phyloP scores from a whole-genome alignment of 352 stramenopile genomes.

The Phytophthora melonis region DNA sequence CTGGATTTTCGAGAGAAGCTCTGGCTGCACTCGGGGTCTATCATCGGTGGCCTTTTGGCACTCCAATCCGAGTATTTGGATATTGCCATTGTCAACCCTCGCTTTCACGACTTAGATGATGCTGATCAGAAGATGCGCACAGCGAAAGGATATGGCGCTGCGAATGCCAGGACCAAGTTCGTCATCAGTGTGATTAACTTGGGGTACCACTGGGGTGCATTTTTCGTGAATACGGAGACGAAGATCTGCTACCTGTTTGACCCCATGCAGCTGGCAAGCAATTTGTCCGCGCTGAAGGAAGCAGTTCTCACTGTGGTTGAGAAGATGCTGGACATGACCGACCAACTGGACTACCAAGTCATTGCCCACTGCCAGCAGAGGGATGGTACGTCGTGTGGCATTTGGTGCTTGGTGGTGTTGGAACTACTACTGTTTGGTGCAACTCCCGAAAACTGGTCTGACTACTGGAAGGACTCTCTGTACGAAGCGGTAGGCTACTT shows the following conservation, averaged over 20 bases:
- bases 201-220: conserved; percentile 1
- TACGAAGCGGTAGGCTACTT: conserved; percentile 12
- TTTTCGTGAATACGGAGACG: background rate
- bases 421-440: conserved; percentile 21
- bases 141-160: background rate
- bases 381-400: conserved; percentile 1
- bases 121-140: background rate
- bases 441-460: conserved; percentile 4
- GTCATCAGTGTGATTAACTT: conserved; percentile 9
- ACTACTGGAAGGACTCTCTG: conserved; percentile 12
- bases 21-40: conserved; percentile 3
- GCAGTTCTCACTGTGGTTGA: conserved; percentile 1
- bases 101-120: conserved; percentile 6
- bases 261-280: conserved; percentile 1
- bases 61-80: background rate
- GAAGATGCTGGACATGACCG: conserved; percentile 9
- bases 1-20: conserved; percentile 10
- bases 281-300: background rate
- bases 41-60: conserved; percentile 3
- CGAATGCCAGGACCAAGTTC: background rate
- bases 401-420: conserved; percentile 20
- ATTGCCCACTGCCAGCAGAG: conserved; percentile 8
- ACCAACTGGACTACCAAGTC: conserved; percentile 7
- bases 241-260: conserved; percentile 6
- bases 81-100: background rate